phyloP scores from a whole-genome alignment of 768 basidiomycete species.

The Tricholoma bakamatsutake region DNA sequence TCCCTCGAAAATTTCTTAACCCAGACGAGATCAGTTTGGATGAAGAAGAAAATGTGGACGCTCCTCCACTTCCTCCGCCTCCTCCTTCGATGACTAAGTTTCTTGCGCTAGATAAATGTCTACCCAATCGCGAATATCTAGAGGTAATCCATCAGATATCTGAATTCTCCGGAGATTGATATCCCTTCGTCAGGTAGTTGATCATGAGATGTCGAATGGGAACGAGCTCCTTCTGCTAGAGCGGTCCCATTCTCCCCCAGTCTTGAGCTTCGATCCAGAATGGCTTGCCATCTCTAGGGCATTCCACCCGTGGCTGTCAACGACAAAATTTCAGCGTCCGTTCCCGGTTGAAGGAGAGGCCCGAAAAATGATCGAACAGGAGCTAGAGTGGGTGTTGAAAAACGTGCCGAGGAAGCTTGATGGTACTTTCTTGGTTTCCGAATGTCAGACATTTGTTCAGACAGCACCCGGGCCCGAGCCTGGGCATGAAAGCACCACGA shows the following conservation, averaged over 20 bases:
- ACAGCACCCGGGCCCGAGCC: slow-evolving; percentile 55
- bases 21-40: slow-evolving; percentile 49
- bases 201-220: slow-evolving; percentile 35
- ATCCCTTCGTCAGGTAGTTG: slow-evolving; percentile 51
- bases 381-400: slow-evolving; percentile 60
- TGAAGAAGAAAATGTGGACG: slow-evolving; percentile 37
- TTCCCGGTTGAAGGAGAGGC: slow-evolving; percentile 58
- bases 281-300: slow-evolving; percentile 95
- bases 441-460: slow-evolving; percentile 60
- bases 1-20: slow-evolving; percentile 18
- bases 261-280: slow-evolving; percentile 72
- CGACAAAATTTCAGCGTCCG: slow-evolving; percentile 35
- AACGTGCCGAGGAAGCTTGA: slow-evolving; percentile 39
- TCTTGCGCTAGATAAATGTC: slow-evolving; percentile 88
- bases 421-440: slow-evolving; percentile 36
- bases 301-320: slow-evolving; percentile 74
- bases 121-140: slow-evolving; percentile 68
- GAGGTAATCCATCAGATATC: slow-evolving; percentile 47
- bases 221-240: slow-evolving; percentile 3
- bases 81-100: slow-evolving; percentile 56
- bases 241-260: slow-evolving; percentile 18
- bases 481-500: slow-evolving; percentile 25
- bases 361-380: slow-evolving; percentile 48
- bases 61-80: slow-evolving; percentile 23
- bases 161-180: background rate